Conservation (phyloP, 139 green algal species). For the Haematococcus lacustris region DNA sequence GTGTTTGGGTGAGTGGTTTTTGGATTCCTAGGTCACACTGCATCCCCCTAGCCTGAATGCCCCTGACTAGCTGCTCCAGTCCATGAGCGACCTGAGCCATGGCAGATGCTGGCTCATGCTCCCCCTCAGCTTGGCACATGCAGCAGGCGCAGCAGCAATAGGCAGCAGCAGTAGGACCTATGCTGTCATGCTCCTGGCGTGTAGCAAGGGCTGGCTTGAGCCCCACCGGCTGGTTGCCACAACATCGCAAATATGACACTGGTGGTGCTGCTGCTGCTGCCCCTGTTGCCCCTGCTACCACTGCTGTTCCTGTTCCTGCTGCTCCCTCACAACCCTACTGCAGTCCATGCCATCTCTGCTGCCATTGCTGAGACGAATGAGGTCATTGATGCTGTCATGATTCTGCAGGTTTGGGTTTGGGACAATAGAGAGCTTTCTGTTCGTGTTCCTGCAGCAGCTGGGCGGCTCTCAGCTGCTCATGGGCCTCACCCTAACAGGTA, state of each 20-base stretch:
- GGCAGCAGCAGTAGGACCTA: not conserved
- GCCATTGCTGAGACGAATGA: not conserved
- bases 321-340: not conserved
- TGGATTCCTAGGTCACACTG: not conserved
- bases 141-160: not conserved
- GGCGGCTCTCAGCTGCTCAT: conserved; percentile 31
- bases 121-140: not conserved
- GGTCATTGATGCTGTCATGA: not conserved
- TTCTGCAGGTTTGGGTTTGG: conserved; percentile 13
- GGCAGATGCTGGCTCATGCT: not conserved
- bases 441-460: conserved; percentile 39
- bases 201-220: not conserved
- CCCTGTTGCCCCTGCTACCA: not conserved
- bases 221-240: not conserved
- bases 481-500: conserved; percentile 38
- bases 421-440: conserved; percentile 41
- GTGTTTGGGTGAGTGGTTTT: conserved; percentile 1
- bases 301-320: not conserved
- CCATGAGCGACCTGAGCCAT: not conserved
- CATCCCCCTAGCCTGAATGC: not conserved
- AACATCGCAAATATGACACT: not conserved
- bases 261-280: not conserved
- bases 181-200: not conserved
- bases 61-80: not conserved
- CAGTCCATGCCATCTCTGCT: not conserved